Evolutionary conservation across 148 eudicot genomes (phyloP).

Genomic region (Chenopodium album): DNA sequence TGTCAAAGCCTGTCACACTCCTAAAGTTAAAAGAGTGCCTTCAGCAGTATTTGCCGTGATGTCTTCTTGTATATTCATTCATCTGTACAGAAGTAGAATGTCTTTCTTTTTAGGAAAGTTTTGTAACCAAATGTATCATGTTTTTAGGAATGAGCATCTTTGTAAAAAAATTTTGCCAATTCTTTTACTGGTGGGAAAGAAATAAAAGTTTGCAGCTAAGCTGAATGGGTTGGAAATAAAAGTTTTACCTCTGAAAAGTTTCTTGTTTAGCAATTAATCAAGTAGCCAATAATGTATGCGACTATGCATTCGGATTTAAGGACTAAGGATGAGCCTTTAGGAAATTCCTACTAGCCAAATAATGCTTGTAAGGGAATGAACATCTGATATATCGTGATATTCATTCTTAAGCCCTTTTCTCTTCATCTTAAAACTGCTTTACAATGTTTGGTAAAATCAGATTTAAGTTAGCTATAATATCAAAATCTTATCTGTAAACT

Average conservation of each 20-base stretch:
- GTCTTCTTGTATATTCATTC: conserved; percentile 44
- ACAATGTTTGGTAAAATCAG: no score
- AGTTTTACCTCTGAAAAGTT: background rate
- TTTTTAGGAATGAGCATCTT: conserved; percentile 22
- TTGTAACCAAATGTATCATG: conserved; percentile 49
- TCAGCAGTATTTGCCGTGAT: conserved; percentile 44
- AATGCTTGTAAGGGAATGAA: background rate
- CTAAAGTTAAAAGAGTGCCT: conserved; percentile 79
- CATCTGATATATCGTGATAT: background rate
- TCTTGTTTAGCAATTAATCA: background rate
- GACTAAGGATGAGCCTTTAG: conserved; percentile 37
- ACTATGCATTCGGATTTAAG: background rate
- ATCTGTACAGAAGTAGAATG: conserved; percentile 50
- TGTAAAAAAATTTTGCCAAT: conserved; percentile 24
- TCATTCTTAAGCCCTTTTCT: background rate
- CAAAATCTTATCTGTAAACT: no score
- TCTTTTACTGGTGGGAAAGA: conserved; percentile 18
- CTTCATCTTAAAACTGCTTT: background rate
- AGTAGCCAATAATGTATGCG: background rate
- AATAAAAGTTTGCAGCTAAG: conserved; percentile 31
- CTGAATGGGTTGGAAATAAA: conserved; percentile 8
- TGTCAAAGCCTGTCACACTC: conserved; percentile 88
- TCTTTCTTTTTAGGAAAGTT: conserved; percentile 57
- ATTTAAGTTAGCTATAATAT: no score
- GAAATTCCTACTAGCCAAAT: conserved; percentile 27